A percentile compares a stretch with the other conserved stretches of the same genome.
Conservation (phyloP, 2,329 filamentous ascomycete genomes). For the Colletotrichum ledebouriae region DNA sequence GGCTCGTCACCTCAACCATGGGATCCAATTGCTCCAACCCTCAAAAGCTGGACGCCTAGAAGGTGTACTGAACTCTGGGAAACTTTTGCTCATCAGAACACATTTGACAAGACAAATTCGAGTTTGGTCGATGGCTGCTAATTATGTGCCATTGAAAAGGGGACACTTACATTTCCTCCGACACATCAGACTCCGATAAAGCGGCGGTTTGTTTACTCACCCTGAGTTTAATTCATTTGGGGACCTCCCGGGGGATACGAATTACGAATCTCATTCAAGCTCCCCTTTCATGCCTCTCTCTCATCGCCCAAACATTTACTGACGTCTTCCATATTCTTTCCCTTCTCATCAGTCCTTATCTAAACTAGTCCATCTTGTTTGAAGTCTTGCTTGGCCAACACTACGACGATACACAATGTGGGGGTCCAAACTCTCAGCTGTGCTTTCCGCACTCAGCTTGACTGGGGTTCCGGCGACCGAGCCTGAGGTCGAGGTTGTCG, state of each 20-base stretch:
- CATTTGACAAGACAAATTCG: neutral
- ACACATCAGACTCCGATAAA: constrained; percentile 18
- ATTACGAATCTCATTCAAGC: constrained; percentile 30
- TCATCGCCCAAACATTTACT: constrained; percentile 12
- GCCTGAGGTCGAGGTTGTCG: constrained; percentile 23
- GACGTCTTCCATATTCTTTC: neutral
- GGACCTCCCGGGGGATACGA: constrained; percentile 2
- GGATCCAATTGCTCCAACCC: no score
- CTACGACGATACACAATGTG: constrained; percentile 27
- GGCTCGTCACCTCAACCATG: no score
- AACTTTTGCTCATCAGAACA: neutral
- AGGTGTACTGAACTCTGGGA: neutral
- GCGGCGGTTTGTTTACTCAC: constrained; percentile 41
- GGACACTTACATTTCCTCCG: neutral
- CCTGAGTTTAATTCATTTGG: constrained; percentile 36
- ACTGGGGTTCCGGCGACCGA: constrained; percentile 40
- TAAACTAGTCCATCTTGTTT: neutral
- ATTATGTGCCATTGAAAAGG: rapidly evolving
- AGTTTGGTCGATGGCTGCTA: neutral
- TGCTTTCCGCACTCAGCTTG: constrained; percentile 43
- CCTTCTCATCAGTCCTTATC: constrained; percentile 6
- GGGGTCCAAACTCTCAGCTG: constrained; percentile 43
- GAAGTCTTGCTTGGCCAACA: neutral
- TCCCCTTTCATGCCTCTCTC: constrained; percentile 23
- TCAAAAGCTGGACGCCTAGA: no score